These are phyloP conservation scores for Salvia splendens DNA, from an alignment of 257 asterid genomes.

Conservation along the genomic window DNA sequence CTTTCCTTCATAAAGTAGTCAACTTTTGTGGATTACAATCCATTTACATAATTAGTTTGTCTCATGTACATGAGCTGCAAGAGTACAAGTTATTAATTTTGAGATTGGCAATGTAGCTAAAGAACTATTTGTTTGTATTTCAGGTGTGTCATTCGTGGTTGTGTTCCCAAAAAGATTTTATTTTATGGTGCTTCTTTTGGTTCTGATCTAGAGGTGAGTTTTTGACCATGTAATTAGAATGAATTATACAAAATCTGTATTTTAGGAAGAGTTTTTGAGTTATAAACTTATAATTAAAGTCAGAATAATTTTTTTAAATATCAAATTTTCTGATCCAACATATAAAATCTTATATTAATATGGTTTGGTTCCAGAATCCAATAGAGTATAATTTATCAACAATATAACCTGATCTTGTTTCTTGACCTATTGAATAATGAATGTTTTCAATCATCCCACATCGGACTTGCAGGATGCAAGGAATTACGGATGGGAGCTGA, in stretches of 20 bases:
- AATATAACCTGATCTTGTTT: neutral
- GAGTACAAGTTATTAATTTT: neutral
- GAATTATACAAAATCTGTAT: neutral
- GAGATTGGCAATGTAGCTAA: constrained; percentile 24
- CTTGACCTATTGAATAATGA: constrained; percentile 15
- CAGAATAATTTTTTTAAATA: neutral
- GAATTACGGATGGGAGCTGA: constrained; percentile 93
- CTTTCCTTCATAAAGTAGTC: neutral
- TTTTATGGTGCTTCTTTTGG: constrained; percentile 93
- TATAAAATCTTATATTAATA: neutral
- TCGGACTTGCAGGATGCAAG: constrained; percentile 73
- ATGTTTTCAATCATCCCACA: constrained; percentile 7
- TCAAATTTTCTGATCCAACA: neutral
- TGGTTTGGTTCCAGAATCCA: constrained; percentile 3
- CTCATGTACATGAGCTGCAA: neutral
- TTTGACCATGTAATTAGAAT: neutral
- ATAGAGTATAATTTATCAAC: neutral
- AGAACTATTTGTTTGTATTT: constrained; percentile 27
- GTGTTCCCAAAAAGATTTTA: constrained; percentile 99
- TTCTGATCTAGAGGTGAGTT: constrained; percentile 87
- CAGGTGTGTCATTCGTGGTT: constrained; percentile 99
- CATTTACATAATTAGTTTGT: neutral
- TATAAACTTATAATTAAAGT: neutral
- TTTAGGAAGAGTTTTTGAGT: neutral
- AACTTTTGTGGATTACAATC: neutral